Base-by-base conservation (phyloP, 495 filamentous ascomycete species). In the Corynascus novoguineensis region DNA sequence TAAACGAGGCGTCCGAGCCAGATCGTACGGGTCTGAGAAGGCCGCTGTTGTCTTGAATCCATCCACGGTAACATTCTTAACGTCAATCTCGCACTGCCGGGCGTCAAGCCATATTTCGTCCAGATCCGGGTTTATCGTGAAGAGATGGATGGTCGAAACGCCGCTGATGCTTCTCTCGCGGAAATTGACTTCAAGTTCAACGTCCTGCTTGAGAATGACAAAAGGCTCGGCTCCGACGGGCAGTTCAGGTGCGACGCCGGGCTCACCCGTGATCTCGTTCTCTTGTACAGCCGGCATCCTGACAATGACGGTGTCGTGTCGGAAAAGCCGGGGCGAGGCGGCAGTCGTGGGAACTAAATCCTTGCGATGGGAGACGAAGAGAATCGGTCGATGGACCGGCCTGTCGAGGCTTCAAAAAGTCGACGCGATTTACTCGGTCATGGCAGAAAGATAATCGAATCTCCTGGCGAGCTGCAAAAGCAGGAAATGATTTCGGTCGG, bases 151-250 rank as follows among this genome's bases (percentile, higher is more conserved):
- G 50, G 88, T 87, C 10, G 87, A 88, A 60, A 81, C 86, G 31
- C 93, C 93, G 62, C 79, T 86, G 63, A 97, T 68, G 65, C 78
- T 83, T 65, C 85, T 86, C 24, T 78, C 81, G 46, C 77, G 75
- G 62, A 98, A 90, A 70, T 97, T 84, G 59, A 98, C 78, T 56
- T 97, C 92, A 51, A 97, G 76, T 58, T 91, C 85, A 51, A 98
- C 83, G 66, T 85, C 86, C 71, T 97, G 93, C 62, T 87, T 83
- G n/a, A 84, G 73, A 9, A 93, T 77, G 19, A 81, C 79, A 64
- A 60, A 71, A 14, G 54, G 64, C 49, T 68, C 63, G 55, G 59
- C 59, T 17, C 44, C 51, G 19, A 32, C 3, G 3, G 52, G 59
- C 21, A 58, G 34, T 6, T 61, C 62, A 15, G 35, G 15, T 5